Percentiles rank a stretch among this genome's conserved stretches.
These are phyloP conservation scores for Harringtonia aguacate DNA, from an alignment of 2,329 filamentous ascomycete species.

Conservation along the genomic window DNA sequence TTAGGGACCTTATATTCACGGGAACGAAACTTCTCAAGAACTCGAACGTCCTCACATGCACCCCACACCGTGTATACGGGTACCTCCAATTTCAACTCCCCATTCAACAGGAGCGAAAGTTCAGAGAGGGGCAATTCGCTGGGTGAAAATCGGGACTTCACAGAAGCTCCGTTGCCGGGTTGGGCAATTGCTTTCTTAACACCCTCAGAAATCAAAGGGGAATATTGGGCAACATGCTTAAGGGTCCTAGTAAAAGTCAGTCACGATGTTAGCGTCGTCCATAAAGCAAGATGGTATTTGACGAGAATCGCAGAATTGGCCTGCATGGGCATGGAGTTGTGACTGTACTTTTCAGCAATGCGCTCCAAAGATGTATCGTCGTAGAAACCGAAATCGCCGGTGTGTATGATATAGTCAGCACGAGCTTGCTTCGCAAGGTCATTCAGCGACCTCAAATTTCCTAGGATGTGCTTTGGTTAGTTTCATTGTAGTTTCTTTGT, in stretches of 20 bases:
- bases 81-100: slow-evolving; percentile 83
- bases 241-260: slow-evolving; percentile 54
- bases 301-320: too few relatives aligned
- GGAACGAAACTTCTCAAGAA: slow-evolving; percentile 93
- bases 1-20: slow-evolving; percentile 97
- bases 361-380: slow-evolving; percentile 91
- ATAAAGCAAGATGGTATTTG: background rate
- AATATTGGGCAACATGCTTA: slow-evolving; percentile 98
- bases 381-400: slow-evolving; percentile 98
- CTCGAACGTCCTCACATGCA: slow-evolving; percentile 94
- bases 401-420: slow-evolving; percentile 97
- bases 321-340: background rate
- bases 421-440: slow-evolving; percentile 90
- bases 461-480: slow-evolving; percentile 33
- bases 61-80: slow-evolving; percentile 99
- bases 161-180: slow-evolving; percentile 55
- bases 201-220: slow-evolving; percentile 76
- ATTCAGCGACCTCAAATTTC: slow-evolving; percentile 90
- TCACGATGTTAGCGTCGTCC: too few relatives aligned
- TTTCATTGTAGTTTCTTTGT: too few relatives aligned
- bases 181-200: slow-evolving; percentile 57
- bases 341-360: slow-evolving; percentile 91
- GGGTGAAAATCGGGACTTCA: slow-evolving; percentile 76
- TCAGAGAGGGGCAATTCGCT: slow-evolving; percentile 86
- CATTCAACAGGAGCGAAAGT: slow-evolving; percentile 77